Evolutionary conservation across 371 early-diverging fungal genomes (phyloP), one percentile per base, ranked within the genome.

Genomic region (Mucor lusitanicus): DNA sequence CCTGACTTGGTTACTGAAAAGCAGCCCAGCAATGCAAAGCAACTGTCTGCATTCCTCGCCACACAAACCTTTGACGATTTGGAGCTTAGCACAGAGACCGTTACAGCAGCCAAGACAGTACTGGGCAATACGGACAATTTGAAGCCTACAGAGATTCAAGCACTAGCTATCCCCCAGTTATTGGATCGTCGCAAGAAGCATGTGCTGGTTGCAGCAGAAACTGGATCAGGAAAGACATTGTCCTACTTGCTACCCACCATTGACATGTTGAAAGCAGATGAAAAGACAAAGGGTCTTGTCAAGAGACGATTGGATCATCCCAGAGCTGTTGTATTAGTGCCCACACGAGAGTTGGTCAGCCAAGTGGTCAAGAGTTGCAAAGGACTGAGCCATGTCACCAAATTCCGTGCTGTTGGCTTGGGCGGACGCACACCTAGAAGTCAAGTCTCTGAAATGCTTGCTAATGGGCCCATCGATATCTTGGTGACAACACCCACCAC

Each of bases 141-240:
- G 5, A 76, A 79, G 62, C 97, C 98, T 13, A 97, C 98, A 5
- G 92, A 93, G 67, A 95, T 98, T 56, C 99, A 99, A 75, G 90
- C 95, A 1, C 80, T 95, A 59, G 89, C 92, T 7, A 94, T 98
- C 50, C 96, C 96, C 7, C 77, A 87, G 59, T 63, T 94, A 27
- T 75, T 95, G 17, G 78, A 86, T 57, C 71, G 72, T 11, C 77
- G 81, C 19, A 84, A 85, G 30, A 78, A 79, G 3, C 83, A 90
- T 64, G 78, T 91, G 3, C 77, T 99, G 21, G 87, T 92, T 54
- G 98, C 98, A 5, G 96, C 99, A 1, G 94, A 96, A 69, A 99
- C 99, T 0, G 99, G 99, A 19, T 94, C 95, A 1, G 99, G 99
- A n/a, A 99, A 99, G 81, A 99, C 99, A 0, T 84, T 98, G 23